Evolutionary conservation across 768 basidiomycete genomes (phyloP).

Genomic region (Exidia glandulosa): DNA sequence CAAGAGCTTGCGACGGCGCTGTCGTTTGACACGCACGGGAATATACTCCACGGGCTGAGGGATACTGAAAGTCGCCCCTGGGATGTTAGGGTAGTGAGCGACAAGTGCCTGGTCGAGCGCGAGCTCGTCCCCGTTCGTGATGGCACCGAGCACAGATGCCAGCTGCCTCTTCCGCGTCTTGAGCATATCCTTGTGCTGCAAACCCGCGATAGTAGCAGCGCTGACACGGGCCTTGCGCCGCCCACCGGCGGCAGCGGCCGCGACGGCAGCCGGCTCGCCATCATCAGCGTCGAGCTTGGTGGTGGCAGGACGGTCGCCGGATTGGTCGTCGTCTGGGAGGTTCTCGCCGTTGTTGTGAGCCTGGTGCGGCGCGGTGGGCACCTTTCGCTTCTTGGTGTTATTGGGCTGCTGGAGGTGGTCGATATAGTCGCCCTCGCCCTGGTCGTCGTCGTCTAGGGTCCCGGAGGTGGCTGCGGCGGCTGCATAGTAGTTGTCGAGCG

Average conservation of each 20-base stretch:
- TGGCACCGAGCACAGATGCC: conserved; percentile 53
- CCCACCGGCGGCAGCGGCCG: conserved; percentile 15
- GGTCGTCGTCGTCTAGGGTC: conserved; percentile 36
- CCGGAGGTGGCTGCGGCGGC: background rate
- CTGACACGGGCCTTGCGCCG: conserved; percentile 13
- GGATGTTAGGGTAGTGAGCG: conserved; percentile 20
- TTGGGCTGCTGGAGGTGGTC: conserved; percentile 67
- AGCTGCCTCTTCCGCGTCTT: conserved; percentile 60
- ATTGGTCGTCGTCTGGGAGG: conserved; percentile 31
- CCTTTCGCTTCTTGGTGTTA: conserved; percentile 84
- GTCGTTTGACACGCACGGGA: background rate
- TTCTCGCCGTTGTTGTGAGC: conserved; percentile 14
- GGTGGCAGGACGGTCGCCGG: conserved; percentile 20
- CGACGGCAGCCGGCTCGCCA: conserved; percentile 27
- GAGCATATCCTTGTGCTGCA: conserved; percentile 67
- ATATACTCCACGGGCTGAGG: background rate
- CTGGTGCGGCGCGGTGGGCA: conserved; percentile 40
- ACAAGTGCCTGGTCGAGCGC: conserved; percentile 72
- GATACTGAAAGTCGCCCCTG: background rate
- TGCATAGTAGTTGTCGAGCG: background rate
- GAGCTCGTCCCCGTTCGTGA: conserved; percentile 56
- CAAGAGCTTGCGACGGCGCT: background rate
- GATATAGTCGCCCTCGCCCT: conserved; percentile 48
- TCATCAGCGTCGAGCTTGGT: conserved; percentile 13
- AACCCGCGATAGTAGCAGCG: conserved; percentile 36